Conservation (phyloP, 2,329 filamentous ascomycete genomes). For the Calonectria multiphialidica region DNA sequence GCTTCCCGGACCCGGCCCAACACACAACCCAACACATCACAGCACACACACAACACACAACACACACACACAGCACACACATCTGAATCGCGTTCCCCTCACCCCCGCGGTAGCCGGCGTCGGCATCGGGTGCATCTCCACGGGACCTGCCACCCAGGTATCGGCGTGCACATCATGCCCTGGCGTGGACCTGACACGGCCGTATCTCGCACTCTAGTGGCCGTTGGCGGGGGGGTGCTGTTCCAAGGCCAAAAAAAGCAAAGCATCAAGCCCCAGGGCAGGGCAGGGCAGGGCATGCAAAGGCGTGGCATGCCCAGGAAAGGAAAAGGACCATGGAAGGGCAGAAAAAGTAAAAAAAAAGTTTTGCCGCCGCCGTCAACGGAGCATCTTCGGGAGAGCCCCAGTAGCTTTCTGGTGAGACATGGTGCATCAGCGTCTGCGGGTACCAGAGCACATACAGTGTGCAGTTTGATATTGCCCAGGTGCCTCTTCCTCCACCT, state of each 20-base stretch:
- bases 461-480: constrained; percentile 4
- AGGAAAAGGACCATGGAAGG: constrained; percentile 23
- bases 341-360: constrained; percentile 28
- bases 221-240: constrained; percentile 38
- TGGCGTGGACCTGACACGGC: constrained; percentile 33
- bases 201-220: constrained; percentile 39
- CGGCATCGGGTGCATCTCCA: constrained; percentile 30
- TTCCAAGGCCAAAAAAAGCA: constrained; percentile 31
- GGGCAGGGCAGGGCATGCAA: constrained; percentile 30
- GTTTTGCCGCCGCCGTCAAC: constrained; percentile 40
- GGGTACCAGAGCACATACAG: constrained; percentile 1
- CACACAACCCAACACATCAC: background rate
- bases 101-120: constrained; percentile 39
- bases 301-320: constrained; percentile 27
- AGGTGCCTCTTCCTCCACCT: constrained; percentile 1
- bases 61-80: background rate
- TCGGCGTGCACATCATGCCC: constrained; percentile 31
- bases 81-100: constrained; percentile 13
- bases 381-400: constrained; percentile 42
- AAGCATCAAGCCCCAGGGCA: constrained; percentile 28
- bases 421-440: constrained; percentile 6
- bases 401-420: constrained; percentile 21
- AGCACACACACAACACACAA: background rate
- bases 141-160: constrained; percentile 37
- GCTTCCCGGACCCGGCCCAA: background rate